These are phyloP conservation scores for Jatropha multifida DNA, from an alignment of 441 rosid species.

Conservation along the genomic window DNA sequence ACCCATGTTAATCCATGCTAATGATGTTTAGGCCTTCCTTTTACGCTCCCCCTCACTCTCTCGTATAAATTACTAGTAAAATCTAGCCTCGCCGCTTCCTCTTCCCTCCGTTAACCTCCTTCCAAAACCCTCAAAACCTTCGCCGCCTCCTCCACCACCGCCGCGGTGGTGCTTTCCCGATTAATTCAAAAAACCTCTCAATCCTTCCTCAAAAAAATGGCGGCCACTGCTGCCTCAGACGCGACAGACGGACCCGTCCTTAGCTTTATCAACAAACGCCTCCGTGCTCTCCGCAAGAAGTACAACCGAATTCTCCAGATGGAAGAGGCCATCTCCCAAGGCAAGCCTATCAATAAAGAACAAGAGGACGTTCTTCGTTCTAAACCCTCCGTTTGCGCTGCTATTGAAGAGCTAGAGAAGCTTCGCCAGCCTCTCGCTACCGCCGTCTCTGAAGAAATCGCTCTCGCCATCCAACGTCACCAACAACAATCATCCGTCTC, in stretches of 20 bases:
- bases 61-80: neutral
- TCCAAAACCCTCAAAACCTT: neutral
- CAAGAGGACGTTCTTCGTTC: constrained; percentile 84
- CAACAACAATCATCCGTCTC: constrained; percentile 23
- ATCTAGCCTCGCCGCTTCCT: constrained; percentile 23
- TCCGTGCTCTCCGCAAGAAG: constrained; percentile 90
- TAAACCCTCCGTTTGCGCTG: constrained; percentile 57
- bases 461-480: constrained; percentile 33
- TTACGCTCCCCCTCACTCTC: neutral
- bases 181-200: neutral
- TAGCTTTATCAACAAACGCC: constrained; percentile 78
- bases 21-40: neutral
- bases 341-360: constrained; percentile 74
- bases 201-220: constrained; percentile 31
- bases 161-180: constrained; percentile 27
- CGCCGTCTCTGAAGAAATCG: constrained; percentile 73
- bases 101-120: neutral
- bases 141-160: constrained; percentile 9
- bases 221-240: constrained; percentile 48
- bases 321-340: constrained; percentile 80
- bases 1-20: neutral
- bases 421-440: constrained; percentile 61
- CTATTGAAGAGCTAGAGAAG: constrained; percentile 93
- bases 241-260: constrained; percentile 77
- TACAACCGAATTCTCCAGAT: constrained; percentile 70